Percentiles rank a stretch among this genome's conserved stretches.
Evolutionary conservation across 768 basidiomycete genomes (phyloP).

Genomic region (Agaricus sinodeliciosus): DNA sequence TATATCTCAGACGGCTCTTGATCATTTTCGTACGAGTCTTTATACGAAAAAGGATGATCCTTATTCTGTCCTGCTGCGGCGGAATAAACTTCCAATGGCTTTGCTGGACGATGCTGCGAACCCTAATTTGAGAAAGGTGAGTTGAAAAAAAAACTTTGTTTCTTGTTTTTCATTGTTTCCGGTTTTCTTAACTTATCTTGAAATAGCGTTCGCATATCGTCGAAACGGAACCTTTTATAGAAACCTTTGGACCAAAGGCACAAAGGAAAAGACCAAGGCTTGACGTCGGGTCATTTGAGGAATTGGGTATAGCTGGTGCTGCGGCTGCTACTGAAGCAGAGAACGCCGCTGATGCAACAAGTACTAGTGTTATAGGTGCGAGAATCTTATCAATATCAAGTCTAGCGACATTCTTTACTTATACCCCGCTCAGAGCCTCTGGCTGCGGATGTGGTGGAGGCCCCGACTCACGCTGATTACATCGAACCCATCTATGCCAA

Average conservation of each 20-base stretch:
- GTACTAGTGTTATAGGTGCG: constrained; percentile 41
- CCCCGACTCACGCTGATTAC: constrained; percentile 67
- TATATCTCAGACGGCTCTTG: constrained; percentile 92
- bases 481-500: constrained; percentile 92
- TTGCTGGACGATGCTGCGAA: constrained; percentile 87
- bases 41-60: constrained; percentile 84
- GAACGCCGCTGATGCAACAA: constrained; percentile 28
- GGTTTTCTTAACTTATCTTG: background rate
- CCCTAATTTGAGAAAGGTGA: constrained; percentile 68
- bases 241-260: constrained; percentile 94
- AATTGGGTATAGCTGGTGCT: constrained; percentile 64
- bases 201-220: constrained; percentile 84
- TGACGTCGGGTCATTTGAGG: constrained; percentile 88
- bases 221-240: constrained; percentile 89
- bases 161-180: background rate
- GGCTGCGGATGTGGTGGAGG: constrained; percentile 41
- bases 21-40: constrained; percentile 92
- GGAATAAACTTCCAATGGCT: constrained; percentile 97
- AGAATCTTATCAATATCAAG: background rate
- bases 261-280: constrained; percentile 87
- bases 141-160: constrained; percentile 17
- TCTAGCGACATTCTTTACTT: background rate
- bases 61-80: constrained; percentile 87
- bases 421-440: constrained; percentile 32
- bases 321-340: constrained; percentile 51